Base-by-base conservation (phyloP, 352 stramenopile species). In the Phytophthora brassicae region DNA sequence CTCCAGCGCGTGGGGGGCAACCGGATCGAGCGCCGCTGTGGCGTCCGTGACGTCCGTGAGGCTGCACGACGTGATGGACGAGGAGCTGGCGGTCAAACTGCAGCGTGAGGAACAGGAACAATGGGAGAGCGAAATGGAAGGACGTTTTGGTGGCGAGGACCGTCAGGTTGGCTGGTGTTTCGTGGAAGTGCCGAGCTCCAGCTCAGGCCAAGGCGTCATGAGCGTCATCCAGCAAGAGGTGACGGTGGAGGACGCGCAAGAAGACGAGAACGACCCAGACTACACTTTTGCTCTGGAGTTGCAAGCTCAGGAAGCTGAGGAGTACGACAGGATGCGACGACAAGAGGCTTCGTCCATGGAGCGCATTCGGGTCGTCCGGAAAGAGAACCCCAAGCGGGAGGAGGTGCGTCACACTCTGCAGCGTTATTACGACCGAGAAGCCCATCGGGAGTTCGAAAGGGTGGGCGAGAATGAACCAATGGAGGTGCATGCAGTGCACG, bases 231-330 rank as follows among this genome's bases (percentile, higher is more conserved):
- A 90, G 49, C 81, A 90, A 64, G 77, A 90, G 52, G 75, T 90
- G 23, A 74, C 76, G 31, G 70, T 79, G 36, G 62, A 80, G 49
- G 65, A 84, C 52, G 67, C 72, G 8, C 65, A 68, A 9, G 53
- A 77, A 46, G 65, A 82, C 49, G 64, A 64, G 23, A 74, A 83
- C 33, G 81, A 90, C 56, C 77, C 81, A 29, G 81, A 90, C 62
- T 90, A 90, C 56, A 81, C 75, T n/a, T 86, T 90, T 45, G 81
- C 81, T 16, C 68, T 90, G 23, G 81, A 90, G 65, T 58, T 90
- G 26, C 81, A 90, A 51, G 79, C 81, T 0, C 81, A 90, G 26
- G 81, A 90, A 35, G 81, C 81, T 17, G 81, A 90, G 55, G 76
- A 90, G 48, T 90, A 90, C 64, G 79, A 90, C 62, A 78, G 81